Base-by-base conservation (phyloP, 306 rosid species). In the Cicer yamashitae region DNA sequence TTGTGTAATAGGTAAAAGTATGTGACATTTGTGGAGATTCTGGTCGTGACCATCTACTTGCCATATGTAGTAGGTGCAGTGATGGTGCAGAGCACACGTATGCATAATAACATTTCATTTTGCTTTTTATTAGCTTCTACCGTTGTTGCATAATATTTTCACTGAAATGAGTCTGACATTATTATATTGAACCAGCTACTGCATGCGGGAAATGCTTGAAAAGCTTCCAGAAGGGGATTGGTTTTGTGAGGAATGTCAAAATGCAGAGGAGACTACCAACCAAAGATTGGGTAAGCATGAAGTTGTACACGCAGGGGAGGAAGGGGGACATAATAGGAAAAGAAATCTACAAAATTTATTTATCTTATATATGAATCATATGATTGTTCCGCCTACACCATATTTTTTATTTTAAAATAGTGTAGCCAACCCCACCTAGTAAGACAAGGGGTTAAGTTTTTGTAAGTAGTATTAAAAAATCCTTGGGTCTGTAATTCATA, bases 41-140 rank as follows among this genome's bases (percentile, higher is more conserved):
- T 60, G 98, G 98, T 65, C 96, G 94, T 15, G 97, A 91, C 71
- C 90, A 91, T 67, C 58, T 76, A 77, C 98, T 94, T 77, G 98
- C 94, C 77, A 87, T 86, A 47, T 94, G 98, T 85, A 80, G 94
- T 81, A 87, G 91, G 82, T 94, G 98, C 82, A 88, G 87, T 39
- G 98, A 94, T 73, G 98, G 98, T n/a, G 98, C 98, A 48, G 98
- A 94, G 67, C 98, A 94, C 84, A 91, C 84, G 98, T 94, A 86
- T 83, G 97, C 74, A 51, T 62, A 68, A 64, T 46, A 66, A 50
- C 20, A 70, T 82, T 70, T 53, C 15, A 67, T 17, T n/a, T 18
- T 51, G 50, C 15, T 12, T 13, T 25, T 37, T 73, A 38, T 70
- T 57, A 63, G 58, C 10, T 60, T 65, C 61, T 51, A 25, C 48